Percentiles rank a stretch among this genome's conserved stretches.
Evolutionary conservation across 2,329 filamentous ascomycete genomes (phyloP).

Genomic region (Arthrobotrys musiformis): DNA sequence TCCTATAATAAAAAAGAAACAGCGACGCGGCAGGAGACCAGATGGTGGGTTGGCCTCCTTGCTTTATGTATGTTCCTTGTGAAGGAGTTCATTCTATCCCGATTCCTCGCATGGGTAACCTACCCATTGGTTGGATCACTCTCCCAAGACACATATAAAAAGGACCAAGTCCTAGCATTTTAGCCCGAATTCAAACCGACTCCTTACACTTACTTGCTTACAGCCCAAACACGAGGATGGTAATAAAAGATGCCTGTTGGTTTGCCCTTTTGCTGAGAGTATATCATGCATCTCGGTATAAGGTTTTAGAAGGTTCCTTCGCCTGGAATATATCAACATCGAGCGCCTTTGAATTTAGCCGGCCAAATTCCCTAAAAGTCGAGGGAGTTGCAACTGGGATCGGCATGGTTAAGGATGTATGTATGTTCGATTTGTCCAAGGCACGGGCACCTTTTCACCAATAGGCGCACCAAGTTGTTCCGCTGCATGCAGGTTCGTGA

Average conservation of each 20-base stretch:
- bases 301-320: constrained; percentile 17
- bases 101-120: constrained; percentile 36
- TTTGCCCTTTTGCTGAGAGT: constrained; percentile 29
- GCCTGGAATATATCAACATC: constrained; percentile 20
- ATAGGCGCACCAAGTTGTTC: constrained; percentile 27
- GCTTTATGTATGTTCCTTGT: constrained; percentile 29
- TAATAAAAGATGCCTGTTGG: constrained; percentile 32
- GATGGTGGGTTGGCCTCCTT: constrained; percentile 36
- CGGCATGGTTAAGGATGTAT: constrained; percentile 14
- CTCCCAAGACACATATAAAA: constrained; percentile 23
- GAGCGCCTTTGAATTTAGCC: constrained; percentile 31
- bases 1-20: constrained; percentile 32
- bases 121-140: constrained; percentile 25
- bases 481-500: constrained; percentile 39
- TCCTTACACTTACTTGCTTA: not conserved
- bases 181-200: constrained; percentile 34
- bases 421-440: constrained; percentile 14
- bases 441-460: constrained; percentile 29
- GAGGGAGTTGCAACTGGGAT: constrained; percentile 35
- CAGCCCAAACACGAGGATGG: constrained; percentile 11
- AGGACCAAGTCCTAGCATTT: constrained; percentile 29
- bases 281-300: constrained; percentile 36
- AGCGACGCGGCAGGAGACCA: constrained; percentile 21
- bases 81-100: constrained; percentile 5
- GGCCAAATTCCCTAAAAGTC: constrained; percentile 34